phyloP scores from a whole-genome alignment of 164 flowering plant species.

The Taxillus chinensis region DNA sequence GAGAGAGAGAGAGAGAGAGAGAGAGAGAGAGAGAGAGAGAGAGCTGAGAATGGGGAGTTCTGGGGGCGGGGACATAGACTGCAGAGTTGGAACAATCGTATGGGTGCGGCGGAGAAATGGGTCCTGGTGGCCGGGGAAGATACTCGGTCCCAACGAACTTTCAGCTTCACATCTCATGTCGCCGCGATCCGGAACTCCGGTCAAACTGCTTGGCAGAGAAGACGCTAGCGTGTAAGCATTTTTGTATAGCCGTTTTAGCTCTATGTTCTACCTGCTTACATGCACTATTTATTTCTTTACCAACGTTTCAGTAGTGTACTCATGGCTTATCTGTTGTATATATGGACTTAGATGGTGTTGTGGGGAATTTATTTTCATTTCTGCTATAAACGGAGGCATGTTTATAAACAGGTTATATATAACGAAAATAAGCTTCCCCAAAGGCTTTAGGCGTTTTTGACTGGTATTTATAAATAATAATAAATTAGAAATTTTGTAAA shows the following conservation, averaged over 20 bases:
- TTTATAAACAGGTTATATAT: too few relatives aligned
- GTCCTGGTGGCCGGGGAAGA: constrained; percentile 99
- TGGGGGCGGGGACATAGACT: constrained; percentile 29
- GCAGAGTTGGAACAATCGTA: constrained; percentile 67
- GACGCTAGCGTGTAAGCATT: constrained; percentile 92
- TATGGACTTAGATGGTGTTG: too few relatives aligned
- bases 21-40: constrained; percentile 26
- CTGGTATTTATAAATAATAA: too few relatives aligned
- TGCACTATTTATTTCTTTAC: neutral
- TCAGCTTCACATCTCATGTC: constrained; percentile 67
- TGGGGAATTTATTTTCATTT: too few relatives aligned
- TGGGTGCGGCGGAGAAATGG: constrained; percentile 97
- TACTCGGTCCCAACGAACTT: constrained; percentile 67
- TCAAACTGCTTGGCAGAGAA: constrained; percentile 93
- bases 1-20: constrained; percentile 8
- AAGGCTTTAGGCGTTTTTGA: too few relatives aligned
- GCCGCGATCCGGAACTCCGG: constrained; percentile 93
- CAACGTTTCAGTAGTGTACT: too few relatives aligned
- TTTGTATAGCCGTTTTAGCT: neutral
- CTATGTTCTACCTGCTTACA: neutral
- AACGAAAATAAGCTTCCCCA: too few relatives aligned
- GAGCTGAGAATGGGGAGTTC: neutral
- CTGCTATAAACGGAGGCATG: too few relatives aligned
- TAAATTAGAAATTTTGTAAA: too few relatives aligned
- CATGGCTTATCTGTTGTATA: too few relatives aligned